These are phyloP conservation scores for Linderniella brevidens DNA, from an alignment of 257 asterid genomes.

Conservation along the genomic window DNA sequence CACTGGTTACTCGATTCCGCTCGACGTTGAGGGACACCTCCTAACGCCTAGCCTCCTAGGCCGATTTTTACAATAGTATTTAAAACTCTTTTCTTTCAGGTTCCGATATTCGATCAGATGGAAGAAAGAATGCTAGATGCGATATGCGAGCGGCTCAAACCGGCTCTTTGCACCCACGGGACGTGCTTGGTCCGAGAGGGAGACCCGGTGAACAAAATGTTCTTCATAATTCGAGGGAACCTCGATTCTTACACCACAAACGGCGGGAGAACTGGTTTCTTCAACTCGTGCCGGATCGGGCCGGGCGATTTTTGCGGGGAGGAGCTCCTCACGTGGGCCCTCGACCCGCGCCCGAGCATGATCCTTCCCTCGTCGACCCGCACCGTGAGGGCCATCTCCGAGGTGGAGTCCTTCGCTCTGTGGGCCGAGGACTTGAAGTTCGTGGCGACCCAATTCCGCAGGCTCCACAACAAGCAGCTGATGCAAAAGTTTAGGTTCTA, in stretches of 20 bases:
- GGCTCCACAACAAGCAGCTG: conserved; percentile 81
- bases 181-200: conserved; percentile 85
- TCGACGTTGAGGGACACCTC: too few species aligned
- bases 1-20: too few species aligned
- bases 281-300: conserved; percentile 71
- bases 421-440: conserved; percentile 70
- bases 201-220: conserved; percentile 86
- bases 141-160: conserved; percentile 87
- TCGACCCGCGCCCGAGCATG: conserved; percentile 76
- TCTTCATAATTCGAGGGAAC: conserved; percentile 80
- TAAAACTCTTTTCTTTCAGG: conserved; percentile 20
- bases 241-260: conserved; percentile 87
- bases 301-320: conserved; percentile 92
- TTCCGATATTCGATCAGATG: conserved; percentile 92
- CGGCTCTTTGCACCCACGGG: conserved; percentile 61
- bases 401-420: conserved; percentile 81
- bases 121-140: conserved; percentile 87
- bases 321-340: conserved; percentile 95
- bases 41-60: too few species aligned
- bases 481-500: conserved; percentile 85
- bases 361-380: conserved; percentile 86
- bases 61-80: too few species aligned
- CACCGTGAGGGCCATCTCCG: conserved; percentile 70
- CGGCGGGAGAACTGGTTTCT: conserved; percentile 95
- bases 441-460: conserved; percentile 70